A percentile compares a stretch with the other conserved stretches of the same genome.
Evolutionary conservation across 495 filamentous ascomycete genomes (phyloP).

Genomic region (Penicillium waksmanii): DNA sequence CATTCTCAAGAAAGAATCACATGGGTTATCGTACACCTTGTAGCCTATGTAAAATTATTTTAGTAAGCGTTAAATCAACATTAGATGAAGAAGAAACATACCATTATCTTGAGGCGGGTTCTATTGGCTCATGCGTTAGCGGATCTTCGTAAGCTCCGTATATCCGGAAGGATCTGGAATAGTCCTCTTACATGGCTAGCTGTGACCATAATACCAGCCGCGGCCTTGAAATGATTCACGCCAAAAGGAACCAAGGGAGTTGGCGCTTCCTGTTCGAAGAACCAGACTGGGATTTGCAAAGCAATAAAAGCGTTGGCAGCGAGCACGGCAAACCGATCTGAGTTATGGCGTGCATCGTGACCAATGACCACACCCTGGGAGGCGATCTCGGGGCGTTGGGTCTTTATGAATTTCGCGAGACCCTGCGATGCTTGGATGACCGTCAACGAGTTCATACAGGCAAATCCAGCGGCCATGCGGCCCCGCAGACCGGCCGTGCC

Average conservation of each 20-base stretch:
- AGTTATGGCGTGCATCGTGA: conserved; percentile 70
- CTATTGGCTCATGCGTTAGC: conserved; percentile 32
- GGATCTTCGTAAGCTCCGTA: conserved; percentile 2
- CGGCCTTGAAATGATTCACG: conserved; percentile 57
- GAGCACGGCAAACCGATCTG: conserved; percentile 64
- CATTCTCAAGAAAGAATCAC: background rate
- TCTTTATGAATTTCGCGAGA: conserved; percentile 63
- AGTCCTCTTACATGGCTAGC: conserved; percentile 59
- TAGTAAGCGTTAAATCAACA: background rate
- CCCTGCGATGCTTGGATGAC: conserved; percentile 77
- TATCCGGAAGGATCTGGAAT: background rate
- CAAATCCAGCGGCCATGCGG: conserved; percentile 71
- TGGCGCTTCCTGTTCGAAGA: conserved; percentile 58
- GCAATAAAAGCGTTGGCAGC: conserved; percentile 67
- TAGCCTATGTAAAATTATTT: conserved; percentile 50
- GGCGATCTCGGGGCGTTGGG: conserved; percentile 40
- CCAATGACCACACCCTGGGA: conserved; percentile 64
- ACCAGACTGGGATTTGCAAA: conserved; percentile 63
- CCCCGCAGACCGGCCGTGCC: conserved; percentile 73
- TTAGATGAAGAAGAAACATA: conserved; percentile 19
- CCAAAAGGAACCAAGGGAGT: conserved; percentile 75
- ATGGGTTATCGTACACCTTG: conserved; percentile 57
- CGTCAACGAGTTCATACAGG: conserved; percentile 69
- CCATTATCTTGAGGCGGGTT: conserved; percentile 73
- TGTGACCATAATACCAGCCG: conserved; percentile 73